Base-by-base conservation (phyloP, 352 stramenopile species). In the Globisporangium carolinianum region DNA sequence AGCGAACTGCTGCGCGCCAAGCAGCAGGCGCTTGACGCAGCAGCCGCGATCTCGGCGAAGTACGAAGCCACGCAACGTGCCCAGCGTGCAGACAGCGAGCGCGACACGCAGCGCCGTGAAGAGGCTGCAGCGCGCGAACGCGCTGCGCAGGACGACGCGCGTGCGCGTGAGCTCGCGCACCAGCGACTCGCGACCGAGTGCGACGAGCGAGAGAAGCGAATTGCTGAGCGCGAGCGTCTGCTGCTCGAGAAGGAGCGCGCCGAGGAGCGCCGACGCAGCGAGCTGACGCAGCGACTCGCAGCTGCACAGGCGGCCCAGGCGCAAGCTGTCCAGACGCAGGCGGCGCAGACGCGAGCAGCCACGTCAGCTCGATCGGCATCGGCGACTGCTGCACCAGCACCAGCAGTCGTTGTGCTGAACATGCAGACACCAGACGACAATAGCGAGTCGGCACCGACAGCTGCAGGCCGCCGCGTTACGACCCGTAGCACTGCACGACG, bases 381-480 rank as follows among this genome's bases (percentile, higher is more conserved):
- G 35, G 15, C n/a, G 45, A 49, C 39, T 12, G 39, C 39, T 12
- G 39, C 39, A 43, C 7, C 62, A 58, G 9, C 55, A n/a, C 77
- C 79, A 0, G 82, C 62, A 53, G 79, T 89, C 38, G 73, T 87
- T 17, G 77, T 87, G 0, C 58, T 87, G 14, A 87, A 89, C 24
- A 61, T 87, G 47, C 69, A 62, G 24, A 58, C 69, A 17, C 35
- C 60, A 0, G 77, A 86, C 1, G 72, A 83, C 14, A 38, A 49
- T 0, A 76, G 78, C 5, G 68, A 55, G 11, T 58, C 60, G 37
- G 51, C 65, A 45, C 52, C 49, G 24, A 32, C 24, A 32, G 24
- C 24, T 32, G 24, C 24, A 50, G 36, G 60, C 14, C 69, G 39
- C 42, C 63, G 37, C 46, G 51, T 18, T 32, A 39, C 48, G 45